Evolutionary conservation across 1,284 basidiomycete species (phyloP).

Genomic region (Rhodotorula sp.): DNA sequence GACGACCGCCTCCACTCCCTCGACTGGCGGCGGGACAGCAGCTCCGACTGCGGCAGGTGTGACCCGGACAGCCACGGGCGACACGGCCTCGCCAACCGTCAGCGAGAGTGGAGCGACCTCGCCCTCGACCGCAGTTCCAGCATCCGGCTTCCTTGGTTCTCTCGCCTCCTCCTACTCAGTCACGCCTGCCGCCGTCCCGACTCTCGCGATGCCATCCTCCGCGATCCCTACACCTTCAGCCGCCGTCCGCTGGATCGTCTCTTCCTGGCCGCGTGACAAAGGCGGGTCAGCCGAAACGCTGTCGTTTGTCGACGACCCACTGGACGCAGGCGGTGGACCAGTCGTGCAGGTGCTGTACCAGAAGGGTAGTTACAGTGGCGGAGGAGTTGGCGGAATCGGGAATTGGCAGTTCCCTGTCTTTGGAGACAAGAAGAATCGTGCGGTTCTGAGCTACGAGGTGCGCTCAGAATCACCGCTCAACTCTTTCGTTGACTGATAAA

Average conservation of each 20-base stretch:
- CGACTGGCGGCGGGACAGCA: background rate
- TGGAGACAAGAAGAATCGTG: constrained; percentile 6
- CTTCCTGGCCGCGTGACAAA: background rate
- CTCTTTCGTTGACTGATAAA: no score
- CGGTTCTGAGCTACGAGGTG: constrained; percentile 23
- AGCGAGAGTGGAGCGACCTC: background rate
- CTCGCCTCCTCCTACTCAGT: constrained; percentile 13
- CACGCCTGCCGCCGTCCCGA: constrained; percentile 8
- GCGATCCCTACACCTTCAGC: background rate
- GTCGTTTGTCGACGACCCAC: constrained; percentile 12
- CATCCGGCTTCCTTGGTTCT: constrained; percentile 11
- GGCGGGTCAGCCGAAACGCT: background rate
- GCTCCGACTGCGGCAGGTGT: background rate
- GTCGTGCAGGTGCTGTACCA: constrained; percentile 18
- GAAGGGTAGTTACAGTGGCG: constrained; percentile 10
- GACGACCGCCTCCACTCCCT: background rate
- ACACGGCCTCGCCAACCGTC: background rate
- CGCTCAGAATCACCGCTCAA: background rate
- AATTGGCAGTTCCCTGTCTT: constrained; percentile 14
- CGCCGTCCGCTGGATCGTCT: constrained; percentile 2
- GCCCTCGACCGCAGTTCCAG: background rate
- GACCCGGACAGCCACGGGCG: no score
- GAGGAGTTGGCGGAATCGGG: background rate
- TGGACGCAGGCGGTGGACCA: background rate
- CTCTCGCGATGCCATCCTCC: constrained; percentile 6